Conservation (phyloP, 345 rosid species). For the Aegle marmelos region DNA sequence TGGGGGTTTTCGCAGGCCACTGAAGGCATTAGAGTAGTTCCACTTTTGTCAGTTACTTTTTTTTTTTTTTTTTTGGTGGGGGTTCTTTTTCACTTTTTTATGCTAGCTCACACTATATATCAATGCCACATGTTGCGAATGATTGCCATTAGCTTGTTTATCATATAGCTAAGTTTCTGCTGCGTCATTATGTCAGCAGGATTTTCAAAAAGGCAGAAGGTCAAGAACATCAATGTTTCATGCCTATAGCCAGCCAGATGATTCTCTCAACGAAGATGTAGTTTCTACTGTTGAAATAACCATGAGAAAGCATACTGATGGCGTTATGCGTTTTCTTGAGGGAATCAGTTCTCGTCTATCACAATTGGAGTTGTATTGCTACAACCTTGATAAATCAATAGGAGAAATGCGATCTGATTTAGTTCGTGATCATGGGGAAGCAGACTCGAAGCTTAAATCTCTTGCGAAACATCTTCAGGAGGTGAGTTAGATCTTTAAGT, state of each 20-base stretch:
- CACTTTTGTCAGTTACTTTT: too few relatives aligned
- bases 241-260: conserved; percentile 85
- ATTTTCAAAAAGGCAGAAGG: conserved; percentile 78
- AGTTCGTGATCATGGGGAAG: conserved; percentile 63
- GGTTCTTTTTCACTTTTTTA: background rate
- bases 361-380: conserved; percentile 82
- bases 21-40: too few relatives aligned
- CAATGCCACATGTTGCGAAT: conserved; percentile 3
- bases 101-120: background rate
- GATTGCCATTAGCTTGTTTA: background rate
- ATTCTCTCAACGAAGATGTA: conserved; percentile 62
- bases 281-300: conserved; percentile 58
- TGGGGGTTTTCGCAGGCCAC: too few relatives aligned
- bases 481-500: conserved; percentile 36
- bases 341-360: conserved; percentile 96
- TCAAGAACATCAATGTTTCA: conserved; percentile 58
- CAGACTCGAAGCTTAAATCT: conserved; percentile 79
- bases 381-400: conserved; percentile 91
- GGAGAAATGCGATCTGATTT: conserved; percentile 90
- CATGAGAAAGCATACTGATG: conserved; percentile 79
- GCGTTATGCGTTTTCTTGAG: conserved; percentile 89
- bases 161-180: background rate
- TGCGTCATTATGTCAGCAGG: conserved; percentile 39
- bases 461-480: conserved; percentile 96
- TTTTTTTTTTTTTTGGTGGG: too few relatives aligned